A percentile compares a stretch with the other conserved stretches of the same genome.
Evolutionary conservation across 2,329 filamentous ascomycete genomes (phyloP).

Genomic region (Colletotrichum trifolii): DNA sequence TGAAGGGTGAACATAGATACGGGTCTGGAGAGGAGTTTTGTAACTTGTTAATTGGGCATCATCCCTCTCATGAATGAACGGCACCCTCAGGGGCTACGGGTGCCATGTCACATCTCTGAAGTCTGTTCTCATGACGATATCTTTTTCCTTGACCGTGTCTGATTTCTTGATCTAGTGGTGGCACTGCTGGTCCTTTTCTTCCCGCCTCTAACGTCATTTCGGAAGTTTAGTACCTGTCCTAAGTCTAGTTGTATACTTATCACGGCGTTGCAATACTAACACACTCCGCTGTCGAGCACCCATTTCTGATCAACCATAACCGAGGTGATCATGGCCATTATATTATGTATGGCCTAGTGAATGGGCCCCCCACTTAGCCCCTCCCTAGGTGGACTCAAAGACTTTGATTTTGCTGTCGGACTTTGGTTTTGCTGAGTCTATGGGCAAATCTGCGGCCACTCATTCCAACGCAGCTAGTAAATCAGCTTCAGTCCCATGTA

Average conservation of each 20-base stretch:
- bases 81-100: slow-evolving; percentile 22
- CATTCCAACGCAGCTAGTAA: not conserved
- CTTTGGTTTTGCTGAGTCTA: not conserved
- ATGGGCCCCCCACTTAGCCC: too few relatives aligned
- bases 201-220: too few relatives aligned
- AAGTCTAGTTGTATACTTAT: too few relatives aligned
- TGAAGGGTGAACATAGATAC: slow-evolving; percentile 34
- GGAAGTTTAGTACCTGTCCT: too few relatives aligned
- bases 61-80: slow-evolving; percentile 36
- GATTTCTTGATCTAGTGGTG: too few relatives aligned
- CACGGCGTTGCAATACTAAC: too few relatives aligned
- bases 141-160: not conserved
- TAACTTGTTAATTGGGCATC: slow-evolving; percentile 33
- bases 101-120: slow-evolving; percentile 23
- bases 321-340: too few relatives aligned
- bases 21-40: slow-evolving; percentile 35
- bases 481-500: slow-evolving; percentile 24
- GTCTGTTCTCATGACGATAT: not conserved
- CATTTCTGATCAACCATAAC: too few relatives aligned
- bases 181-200: too few relatives aligned
- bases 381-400: too few relatives aligned
- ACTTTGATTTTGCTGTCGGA: not conserved
- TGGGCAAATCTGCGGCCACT: not conserved
- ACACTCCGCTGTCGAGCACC: too few relatives aligned
- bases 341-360: too few relatives aligned